Evolutionary conservation across 176 grass and related monocot species (phyloP).

Genomic region (Urochloa ruziziensis): DNA sequence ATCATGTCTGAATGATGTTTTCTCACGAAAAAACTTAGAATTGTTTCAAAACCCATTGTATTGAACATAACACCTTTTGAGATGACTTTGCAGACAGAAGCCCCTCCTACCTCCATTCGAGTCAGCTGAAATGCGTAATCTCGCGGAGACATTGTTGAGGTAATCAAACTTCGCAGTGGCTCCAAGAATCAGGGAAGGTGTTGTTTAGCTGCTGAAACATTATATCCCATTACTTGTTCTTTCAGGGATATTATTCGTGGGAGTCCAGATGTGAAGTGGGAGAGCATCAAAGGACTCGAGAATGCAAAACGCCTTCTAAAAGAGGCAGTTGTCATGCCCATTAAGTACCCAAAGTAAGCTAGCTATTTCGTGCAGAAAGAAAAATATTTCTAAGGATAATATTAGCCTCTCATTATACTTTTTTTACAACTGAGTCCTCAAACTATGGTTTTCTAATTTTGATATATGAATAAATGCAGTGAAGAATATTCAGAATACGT

Average conservation of each 20-base stretch:
- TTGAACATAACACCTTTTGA: conserved; percentile 9
- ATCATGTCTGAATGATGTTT: not conserved
- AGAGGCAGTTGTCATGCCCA: conserved; percentile 96
- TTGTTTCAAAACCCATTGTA: not conserved
- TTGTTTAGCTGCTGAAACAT: not conserved
- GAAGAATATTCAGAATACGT: not conserved
- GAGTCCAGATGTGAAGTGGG: conserved; percentile 98
- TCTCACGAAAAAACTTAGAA: not conserved
- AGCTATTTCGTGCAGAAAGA: not conserved
- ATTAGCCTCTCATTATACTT: not conserved
- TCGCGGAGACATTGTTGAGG: conserved; percentile 83
- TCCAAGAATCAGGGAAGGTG: not conserved
- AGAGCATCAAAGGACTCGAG: conserved; percentile 95
- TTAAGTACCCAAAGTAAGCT: conserved; percentile 98
- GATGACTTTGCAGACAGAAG: conserved; percentile 67
- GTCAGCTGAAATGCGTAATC: conserved; percentile 81
- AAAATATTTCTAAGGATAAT: not conserved
- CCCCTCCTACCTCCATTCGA: conserved; percentile 82
- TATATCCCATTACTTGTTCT: not conserved
- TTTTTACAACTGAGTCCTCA: too few species aligned
- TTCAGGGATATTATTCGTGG: conserved; percentile 88
- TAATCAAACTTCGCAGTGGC: conserved; percentile 21
- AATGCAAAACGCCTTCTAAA: conserved; percentile 88
- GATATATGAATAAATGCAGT: not conserved
- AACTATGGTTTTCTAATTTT: not conserved